Evolutionary conservation across 345 rosid species (phyloP).

Genomic region (Laguncularia racemosa): DNA sequence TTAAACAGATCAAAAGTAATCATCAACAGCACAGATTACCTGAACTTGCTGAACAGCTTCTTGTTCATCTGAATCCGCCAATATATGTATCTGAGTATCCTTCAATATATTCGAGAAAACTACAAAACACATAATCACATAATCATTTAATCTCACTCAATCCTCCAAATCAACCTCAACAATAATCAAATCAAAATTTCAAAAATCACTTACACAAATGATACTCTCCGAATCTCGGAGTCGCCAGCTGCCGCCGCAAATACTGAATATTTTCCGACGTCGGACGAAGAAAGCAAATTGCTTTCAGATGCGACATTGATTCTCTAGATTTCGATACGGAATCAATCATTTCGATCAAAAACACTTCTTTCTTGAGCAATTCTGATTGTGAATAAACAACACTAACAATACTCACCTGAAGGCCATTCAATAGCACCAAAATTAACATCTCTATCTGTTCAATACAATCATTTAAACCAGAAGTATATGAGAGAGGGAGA

Average conservation of each 20-base stretch:
- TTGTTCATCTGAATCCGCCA: slow-evolving; percentile 98
- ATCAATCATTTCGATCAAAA: slow-evolving; percentile 84
- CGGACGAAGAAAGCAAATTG: slow-evolving; percentile 85
- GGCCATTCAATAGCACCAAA: slow-evolving; percentile 2
- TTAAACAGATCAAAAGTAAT: not conserved
- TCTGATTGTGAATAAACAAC: slow-evolving; percentile 93
- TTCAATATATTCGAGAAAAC: slow-evolving; percentile 95
- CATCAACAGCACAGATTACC: slow-evolving; percentile 27
- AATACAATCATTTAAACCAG: not conserved
- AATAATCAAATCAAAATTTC: not conserved
- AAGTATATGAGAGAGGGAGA: not conserved
- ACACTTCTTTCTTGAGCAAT: slow-evolving; percentile 91
- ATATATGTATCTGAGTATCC: slow-evolving; percentile 93
- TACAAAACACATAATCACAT: slow-evolving; percentile 23
- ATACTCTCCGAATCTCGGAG: slow-evolving; percentile 88
- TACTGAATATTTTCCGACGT: slow-evolving; percentile 80
- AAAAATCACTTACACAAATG: slow-evolving; percentile 58
- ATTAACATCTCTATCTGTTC: slow-evolving; percentile 2
- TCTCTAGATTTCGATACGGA: slow-evolving; percentile 76
- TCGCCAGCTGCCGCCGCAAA: slow-evolving; percentile 68
- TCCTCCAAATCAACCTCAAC: not conserved
- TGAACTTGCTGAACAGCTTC: slow-evolving; percentile 96
- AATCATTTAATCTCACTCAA: slow-evolving; percentile 4
- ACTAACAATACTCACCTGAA: slow-evolving; percentile 85
- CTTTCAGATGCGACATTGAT: slow-evolving; percentile 93